Evolutionary conservation across 23 red algal species (phyloP), one percentile per base, ranked within the genome.

Genomic region (Gracilaria caudata): DNA sequence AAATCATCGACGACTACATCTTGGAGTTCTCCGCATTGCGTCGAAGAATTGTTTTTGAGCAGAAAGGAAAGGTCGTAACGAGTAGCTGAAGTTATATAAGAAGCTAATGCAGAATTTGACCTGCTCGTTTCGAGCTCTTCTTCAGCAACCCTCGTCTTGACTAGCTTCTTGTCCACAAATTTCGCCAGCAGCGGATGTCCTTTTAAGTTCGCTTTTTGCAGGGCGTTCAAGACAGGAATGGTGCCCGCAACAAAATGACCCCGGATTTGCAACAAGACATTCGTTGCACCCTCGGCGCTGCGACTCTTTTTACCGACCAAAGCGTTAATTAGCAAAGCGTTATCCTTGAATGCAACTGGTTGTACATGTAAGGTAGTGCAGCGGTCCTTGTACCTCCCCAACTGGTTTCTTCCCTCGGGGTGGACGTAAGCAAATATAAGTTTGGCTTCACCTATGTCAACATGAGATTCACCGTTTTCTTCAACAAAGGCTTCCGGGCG

Each of bases 11-110:
- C 24, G 8, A 12, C 45, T 24, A 77, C 72, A 28, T 44, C 11
- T 28, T 51, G 12, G 39, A 77, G 36, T 2, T 46, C 72, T 4
- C 5, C n/a, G 32, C 7, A 34, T 28, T 32, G 60, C 36, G 24
- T 19, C 45, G 72, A 25, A 2, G 11, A 46, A 46, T 46, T 16
- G 2, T 77, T 2, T 77, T 25, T 37, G 35, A 77, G 35, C 49
- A 53, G 14, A 77, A 77, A 77, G 8, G 72, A 77, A 46, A 77
- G 72, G 28, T 77, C 45, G 23, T 77, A 77, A 28, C 39, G 45
- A 47, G 72, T 77, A 37, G 72, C 7, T 9, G 72, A 37, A 77
- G 60, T 29, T 65, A 65, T 32, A 65, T 65, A 65, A 23, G 60
- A 65, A 17, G 60, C 60, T 28, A 65, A 2, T 32, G 60, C 2